These are phyloP conservation scores for Lodderomyces metapsilosis DNA, from an alignment of 1,139 yeast genomes.

Conservation along the genomic window DNA sequence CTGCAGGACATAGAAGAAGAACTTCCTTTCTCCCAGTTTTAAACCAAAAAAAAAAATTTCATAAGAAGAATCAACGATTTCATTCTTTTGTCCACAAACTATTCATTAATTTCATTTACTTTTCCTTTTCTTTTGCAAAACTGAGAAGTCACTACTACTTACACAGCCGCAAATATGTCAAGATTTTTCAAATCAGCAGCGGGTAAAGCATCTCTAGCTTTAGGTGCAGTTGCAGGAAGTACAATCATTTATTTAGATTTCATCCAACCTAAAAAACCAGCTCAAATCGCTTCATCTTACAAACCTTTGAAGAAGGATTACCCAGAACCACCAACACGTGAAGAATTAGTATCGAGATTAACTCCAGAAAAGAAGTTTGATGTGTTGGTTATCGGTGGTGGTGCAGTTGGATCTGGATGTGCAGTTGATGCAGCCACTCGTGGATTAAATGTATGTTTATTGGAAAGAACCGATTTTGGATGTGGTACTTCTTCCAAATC, in stretches of 20 bases:
- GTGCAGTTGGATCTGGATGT: conserved; percentile 93
- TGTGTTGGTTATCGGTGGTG: conserved; percentile 87
- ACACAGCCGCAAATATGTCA: conserved; percentile 19
- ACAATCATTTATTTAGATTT: conserved; percentile 44
- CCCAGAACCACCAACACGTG: conserved; percentile 38
- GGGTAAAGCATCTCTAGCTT: conserved; percentile 34
- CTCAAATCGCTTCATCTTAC: conserved; percentile 31
- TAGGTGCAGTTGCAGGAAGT: conserved; percentile 37
- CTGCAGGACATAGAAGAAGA: no score
- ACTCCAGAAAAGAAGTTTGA: conserved; percentile 59
- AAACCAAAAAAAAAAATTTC: no score
- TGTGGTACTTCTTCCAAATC: conserved; percentile 91
- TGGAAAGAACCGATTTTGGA: conserved; percentile 88
- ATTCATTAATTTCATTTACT: neutral
- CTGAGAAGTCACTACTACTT: no score
- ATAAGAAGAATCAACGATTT: no score
- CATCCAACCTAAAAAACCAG: conserved; percentile 36
- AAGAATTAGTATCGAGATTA: conserved; percentile 31
- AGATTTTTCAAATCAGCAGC: conserved; percentile 19
- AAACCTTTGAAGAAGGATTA: conserved; percentile 37
- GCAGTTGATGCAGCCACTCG: conserved; percentile 91
- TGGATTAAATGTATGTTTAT: conserved; percentile 83
- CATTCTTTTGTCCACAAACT: neutral
- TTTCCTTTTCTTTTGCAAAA: no score
- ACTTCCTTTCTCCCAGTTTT: neutral